Conservation (phyloP, 495 filamentous ascomycete species). For the Halenospora varia region DNA sequence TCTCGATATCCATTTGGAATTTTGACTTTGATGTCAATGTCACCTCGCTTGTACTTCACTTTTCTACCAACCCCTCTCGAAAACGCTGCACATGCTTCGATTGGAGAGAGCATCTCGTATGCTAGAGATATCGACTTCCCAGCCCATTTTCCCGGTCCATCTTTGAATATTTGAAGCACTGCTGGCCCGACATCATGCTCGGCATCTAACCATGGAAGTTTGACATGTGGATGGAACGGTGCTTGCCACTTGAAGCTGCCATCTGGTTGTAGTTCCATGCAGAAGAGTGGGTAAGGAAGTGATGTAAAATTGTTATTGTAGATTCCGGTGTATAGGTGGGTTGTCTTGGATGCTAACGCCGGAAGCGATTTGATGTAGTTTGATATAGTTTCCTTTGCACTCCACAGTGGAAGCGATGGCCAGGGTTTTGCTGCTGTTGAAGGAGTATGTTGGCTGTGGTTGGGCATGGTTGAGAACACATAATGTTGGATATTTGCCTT, state of each 20-base stretch:
- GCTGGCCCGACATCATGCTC: constrained; percentile 97
- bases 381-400: constrained; percentile 85
- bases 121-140: constrained; percentile 74
- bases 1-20: constrained; percentile 86
- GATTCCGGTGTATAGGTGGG: constrained; percentile 93
- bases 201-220: constrained; percentile 93
- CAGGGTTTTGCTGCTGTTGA: constrained; percentile 38
- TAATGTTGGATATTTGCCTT: constrained; percentile 82
- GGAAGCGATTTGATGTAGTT: constrained; percentile 84
- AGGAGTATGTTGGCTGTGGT: constrained; percentile 68
- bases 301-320: constrained; percentile 99
- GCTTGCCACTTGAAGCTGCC: constrained; percentile 92
- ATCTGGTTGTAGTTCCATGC: constrained; percentile 80
- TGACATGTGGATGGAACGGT: constrained; percentile 83
- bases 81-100: constrained; percentile 77
- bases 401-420: constrained; percentile 86
- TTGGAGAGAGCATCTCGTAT: constrained; percentile 83
- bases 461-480: constrained; percentile 95
- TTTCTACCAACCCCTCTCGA: constrained; percentile 70
- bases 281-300: constrained; percentile 86
- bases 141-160: constrained; percentile 80
- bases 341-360: constrained; percentile 40
- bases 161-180: constrained; percentile 92
- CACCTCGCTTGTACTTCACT: constrained; percentile 64
- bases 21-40: constrained; percentile 78